Percentiles rank a stretch among this genome's conserved stretches.
These are phyloP conservation scores for Trichoderma erinaceum DNA, from an alignment of 495 filamentous ascomycete species.

Conservation along the genomic window DNA sequence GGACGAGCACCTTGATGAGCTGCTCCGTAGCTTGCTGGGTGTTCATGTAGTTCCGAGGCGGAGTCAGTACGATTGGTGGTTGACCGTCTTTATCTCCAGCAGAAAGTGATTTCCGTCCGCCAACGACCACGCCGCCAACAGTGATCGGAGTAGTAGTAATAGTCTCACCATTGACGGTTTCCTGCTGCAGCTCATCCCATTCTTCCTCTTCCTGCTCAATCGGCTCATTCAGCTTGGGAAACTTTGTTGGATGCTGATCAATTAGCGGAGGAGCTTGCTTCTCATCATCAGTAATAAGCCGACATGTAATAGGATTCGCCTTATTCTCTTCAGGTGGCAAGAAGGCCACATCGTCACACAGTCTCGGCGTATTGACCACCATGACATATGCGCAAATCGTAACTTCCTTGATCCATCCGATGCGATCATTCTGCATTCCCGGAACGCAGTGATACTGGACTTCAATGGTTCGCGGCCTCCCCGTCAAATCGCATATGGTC, in stretches of 20 bases:
- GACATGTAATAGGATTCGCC: slow-evolving; percentile 72
- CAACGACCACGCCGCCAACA: slow-evolving; percentile 48
- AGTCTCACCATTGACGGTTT: neutral
- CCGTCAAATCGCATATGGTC: slow-evolving; percentile 85
- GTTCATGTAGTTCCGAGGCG: slow-evolving; percentile 31
- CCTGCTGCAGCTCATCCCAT: neutral
- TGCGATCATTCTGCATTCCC: slow-evolving; percentile 65
- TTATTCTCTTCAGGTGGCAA: slow-evolving; percentile 75
- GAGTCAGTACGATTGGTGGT: slow-evolving; percentile 31
- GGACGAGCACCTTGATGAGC: slow-evolving; percentile 32
- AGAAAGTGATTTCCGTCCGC: slow-evolving; percentile 45
- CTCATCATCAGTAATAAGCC: slow-evolving; percentile 50
- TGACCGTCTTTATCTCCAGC: slow-evolving; percentile 37
- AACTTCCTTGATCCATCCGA: slow-evolving; percentile 92
- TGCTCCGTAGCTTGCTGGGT: slow-evolving; percentile 16
- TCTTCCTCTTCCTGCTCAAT: slow-evolving; percentile 35
- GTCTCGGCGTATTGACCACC: slow-evolving; percentile 85
- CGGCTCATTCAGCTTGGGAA: slow-evolving; percentile 33
- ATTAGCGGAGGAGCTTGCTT: neutral
- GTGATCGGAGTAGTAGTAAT: slow-evolving; percentile 24
- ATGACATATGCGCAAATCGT: slow-evolving; percentile 92
- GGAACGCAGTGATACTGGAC: slow-evolving; percentile 91
- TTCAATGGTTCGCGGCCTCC: slow-evolving; percentile 77
- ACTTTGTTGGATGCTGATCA: slow-evolving; percentile 36
- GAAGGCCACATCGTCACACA: slow-evolving; percentile 92